Percentiles rank a stretch among this genome's conserved stretches.
Conservation (phyloP, 2,329 filamentous ascomycete genomes). For the Pseudogymnoascus sp. region DNA sequence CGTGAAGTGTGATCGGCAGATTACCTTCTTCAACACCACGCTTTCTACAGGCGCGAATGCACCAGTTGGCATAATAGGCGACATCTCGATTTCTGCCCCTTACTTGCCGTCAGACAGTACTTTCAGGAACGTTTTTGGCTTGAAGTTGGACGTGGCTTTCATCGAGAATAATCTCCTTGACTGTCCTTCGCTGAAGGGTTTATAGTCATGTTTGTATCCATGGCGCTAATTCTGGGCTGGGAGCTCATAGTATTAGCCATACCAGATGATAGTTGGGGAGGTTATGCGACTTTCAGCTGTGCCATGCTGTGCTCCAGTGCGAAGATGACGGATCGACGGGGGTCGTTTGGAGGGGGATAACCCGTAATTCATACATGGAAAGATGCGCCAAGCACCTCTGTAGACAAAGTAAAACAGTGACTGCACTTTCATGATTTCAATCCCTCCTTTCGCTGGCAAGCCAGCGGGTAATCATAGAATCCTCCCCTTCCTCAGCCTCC, state of each 20-base stretch:
- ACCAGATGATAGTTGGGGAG: neutral
- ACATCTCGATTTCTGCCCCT: constrained; percentile 24
- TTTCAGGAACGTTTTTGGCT: constrained; percentile 27
- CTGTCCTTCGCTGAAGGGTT: constrained; percentile 20
- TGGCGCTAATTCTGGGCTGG: neutral
- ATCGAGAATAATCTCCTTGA: constrained; percentile 32
- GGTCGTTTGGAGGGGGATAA: neutral
- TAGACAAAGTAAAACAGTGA: neutral
- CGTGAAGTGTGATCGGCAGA: constrained; percentile 35
- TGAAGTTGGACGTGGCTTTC: constrained; percentile 31
- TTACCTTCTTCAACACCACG: constrained; percentile 37
- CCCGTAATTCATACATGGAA: neutral
- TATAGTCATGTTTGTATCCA: neutral
- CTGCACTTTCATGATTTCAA: too few species aligned
- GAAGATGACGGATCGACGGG: too few species aligned
- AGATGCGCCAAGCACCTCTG: neutral
- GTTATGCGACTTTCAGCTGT: neutral
- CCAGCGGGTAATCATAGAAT: too few species aligned
- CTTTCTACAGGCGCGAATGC: constrained; percentile 28
- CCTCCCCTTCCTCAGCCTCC: too few species aligned
- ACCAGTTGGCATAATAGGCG: constrained; percentile 29
- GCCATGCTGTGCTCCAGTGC: neutral
- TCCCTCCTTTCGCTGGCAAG: too few species aligned
- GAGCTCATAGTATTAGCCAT: neutral
- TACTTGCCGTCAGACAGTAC: constrained; percentile 26